phyloP scores from a whole-genome alignment of 106 monocot species.

The Vanilla planifolia region DNA sequence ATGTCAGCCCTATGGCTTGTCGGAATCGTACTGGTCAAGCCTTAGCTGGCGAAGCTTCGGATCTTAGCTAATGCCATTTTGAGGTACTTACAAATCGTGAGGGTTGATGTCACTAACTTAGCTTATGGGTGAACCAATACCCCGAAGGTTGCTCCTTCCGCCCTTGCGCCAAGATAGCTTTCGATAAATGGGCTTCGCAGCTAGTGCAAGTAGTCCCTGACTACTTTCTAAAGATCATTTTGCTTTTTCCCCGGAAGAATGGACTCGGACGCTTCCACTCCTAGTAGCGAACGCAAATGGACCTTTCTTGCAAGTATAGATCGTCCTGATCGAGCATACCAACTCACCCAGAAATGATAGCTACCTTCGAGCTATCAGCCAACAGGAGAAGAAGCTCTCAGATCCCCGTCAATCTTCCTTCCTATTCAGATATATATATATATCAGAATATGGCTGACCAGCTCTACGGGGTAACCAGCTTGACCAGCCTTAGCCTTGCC shows the following conservation, averaged over 20 bases:
- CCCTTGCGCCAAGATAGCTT: not conserved
- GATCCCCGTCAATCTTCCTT: not conserved
- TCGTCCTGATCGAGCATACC: not conserved
- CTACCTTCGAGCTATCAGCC: not conserved
- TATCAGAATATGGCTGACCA: not conserved
- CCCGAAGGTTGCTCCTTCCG: not conserved
- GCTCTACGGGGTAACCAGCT: not conserved
- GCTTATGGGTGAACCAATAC: not conserved
- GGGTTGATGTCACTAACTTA: conserved; percentile 7
- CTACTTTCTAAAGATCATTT: conserved; percentile 1
- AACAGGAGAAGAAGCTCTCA: conserved; percentile 1
- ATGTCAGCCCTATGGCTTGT: not conserved
- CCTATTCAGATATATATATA: not conserved
- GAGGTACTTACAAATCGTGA: conserved; percentile 3
- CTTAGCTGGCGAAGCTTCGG: conserved; percentile 1
- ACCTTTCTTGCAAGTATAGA: not conserved
- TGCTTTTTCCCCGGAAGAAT: not conserved
- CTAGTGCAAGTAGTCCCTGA: not conserved
- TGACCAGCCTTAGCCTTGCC: not conserved
- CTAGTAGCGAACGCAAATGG: not conserved
- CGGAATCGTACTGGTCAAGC: not conserved
- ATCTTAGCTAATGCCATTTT: conserved; percentile 5
- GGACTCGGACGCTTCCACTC: not conserved
- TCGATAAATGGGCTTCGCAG: not conserved
- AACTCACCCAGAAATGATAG: not conserved